A percentile compares a stretch with the other conserved stretches of the same genome.
Conservation (phyloP, 805 yeast species). For the Ogataea corticis region DNA sequence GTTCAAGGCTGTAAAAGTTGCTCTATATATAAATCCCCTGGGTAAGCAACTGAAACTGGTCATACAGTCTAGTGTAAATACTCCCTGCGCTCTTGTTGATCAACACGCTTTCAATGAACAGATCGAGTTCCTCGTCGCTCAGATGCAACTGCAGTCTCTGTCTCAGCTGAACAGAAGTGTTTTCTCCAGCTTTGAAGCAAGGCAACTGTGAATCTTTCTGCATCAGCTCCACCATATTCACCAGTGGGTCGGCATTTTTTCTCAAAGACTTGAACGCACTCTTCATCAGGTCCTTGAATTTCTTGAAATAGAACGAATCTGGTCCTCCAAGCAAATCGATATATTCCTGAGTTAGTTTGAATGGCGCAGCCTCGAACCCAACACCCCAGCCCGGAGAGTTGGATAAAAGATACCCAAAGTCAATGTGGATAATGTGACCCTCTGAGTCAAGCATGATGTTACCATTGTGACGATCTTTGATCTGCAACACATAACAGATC, state of each 20-base stretch:
- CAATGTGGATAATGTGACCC: conserved; percentile 94
- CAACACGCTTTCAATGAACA: conserved; percentile 73
- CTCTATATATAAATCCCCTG: conserved; percentile 84
- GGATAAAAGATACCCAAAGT: conserved; percentile 89
- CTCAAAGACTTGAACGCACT: conserved; percentile 75
- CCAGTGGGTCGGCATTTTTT: conserved; percentile 68
- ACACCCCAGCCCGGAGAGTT: conserved; percentile 92
- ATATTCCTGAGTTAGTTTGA: conserved; percentile 87
- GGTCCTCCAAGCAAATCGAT: conserved; percentile 84
- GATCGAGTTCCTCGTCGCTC: conserved; percentile 68
- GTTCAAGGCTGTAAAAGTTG: too few species aligned
- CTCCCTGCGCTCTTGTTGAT: conserved; percentile 84
- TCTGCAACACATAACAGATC: conserved; percentile 84
- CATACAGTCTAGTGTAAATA: conserved; percentile 87
- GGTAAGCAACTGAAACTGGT: conserved; percentile 90
- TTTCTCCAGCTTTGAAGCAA: conserved; percentile 85
- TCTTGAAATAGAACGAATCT: conserved; percentile 57
- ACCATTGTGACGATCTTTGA: conserved; percentile 96
- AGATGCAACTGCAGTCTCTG: conserved; percentile 83
- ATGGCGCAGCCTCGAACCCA: conserved; percentile 97
- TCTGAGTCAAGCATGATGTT: conserved; percentile 95
- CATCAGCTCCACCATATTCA: conserved; percentile 90
- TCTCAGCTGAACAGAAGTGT: conserved; percentile 73
- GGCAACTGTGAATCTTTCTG: conserved; percentile 88
- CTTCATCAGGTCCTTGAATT: conserved; percentile 64